A percentile compares a stretch with the other conserved stretches of the same genome.
Evolutionary conservation across 228 moss, liverwort and hornwort species (phyloP).

Genomic region (Sphagnum magellanicum): DNA sequence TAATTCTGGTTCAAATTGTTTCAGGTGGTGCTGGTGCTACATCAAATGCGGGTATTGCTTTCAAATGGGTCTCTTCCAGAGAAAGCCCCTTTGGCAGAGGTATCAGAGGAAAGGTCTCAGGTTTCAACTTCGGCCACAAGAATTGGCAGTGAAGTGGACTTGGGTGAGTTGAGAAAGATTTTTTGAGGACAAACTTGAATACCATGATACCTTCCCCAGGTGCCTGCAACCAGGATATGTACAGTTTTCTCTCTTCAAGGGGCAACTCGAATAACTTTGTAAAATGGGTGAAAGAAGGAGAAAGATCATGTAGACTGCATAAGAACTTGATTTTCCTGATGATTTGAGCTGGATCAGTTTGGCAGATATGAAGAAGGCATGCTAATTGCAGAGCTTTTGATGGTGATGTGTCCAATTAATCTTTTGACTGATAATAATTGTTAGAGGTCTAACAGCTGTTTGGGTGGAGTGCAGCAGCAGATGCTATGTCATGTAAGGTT

Average conservation of each 20-base stretch:
- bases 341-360: too few species aligned
- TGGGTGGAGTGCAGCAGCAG: constrained; percentile 24
- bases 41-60: constrained; percentile 78
- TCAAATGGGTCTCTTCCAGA: constrained; percentile 61
- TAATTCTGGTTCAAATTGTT: constrained; percentile 11
- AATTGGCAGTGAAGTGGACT: constrained; percentile 72
- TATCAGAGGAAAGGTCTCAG: constrained; percentile 51
- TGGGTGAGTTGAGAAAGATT: constrained; percentile 47
- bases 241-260: too few species aligned
- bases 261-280: not conserved
- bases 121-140: constrained; percentile 37
- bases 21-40: constrained; percentile 90
- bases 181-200: not conserved
- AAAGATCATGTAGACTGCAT: too few species aligned
- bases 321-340: too few species aligned
- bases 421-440: not conserved
- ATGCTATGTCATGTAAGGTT: constrained; percentile 78
- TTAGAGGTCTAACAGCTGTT: too few species aligned
- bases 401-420: not conserved
- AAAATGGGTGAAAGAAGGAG: not conserved
- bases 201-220: too few species aligned
- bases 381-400: not conserved
- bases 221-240: too few species aligned
- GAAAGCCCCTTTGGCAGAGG: constrained; percentile 51
- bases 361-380: too few species aligned